Base-by-base conservation (phyloP, 2,329 filamentous ascomycete genomes). In the Mycosphaerelloides madeirae region DNA sequence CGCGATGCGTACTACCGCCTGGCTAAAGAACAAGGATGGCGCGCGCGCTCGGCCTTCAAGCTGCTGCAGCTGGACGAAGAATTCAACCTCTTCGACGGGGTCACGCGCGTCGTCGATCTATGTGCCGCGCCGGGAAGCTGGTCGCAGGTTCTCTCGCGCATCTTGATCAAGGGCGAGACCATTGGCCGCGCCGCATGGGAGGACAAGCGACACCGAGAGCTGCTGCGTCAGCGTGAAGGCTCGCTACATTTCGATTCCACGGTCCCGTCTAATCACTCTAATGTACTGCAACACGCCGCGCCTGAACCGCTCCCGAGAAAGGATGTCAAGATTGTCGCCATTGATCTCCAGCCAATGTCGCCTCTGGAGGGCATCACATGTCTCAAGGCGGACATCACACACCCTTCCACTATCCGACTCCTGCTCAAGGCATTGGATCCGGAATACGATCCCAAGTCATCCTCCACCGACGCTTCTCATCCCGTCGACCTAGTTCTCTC, bases 21-120 rank as follows among this genome's bases (percentile, higher is more conserved):
- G 7, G 93, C 93, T 14, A 98, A 98, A 71, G 93, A 98, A 68
- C 93, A 98, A 74, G 94, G 94, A 53, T 98, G 93, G 91, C 86
- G 93, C 29, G 93, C 93, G 20, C 80, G 93, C 46, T 95, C 89
- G 55, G 93, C 93, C 7, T 98, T 96, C 74, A 98, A 98, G 69
- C 80, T 98, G 18, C 81, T 98, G 11, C 93, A 98, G 68, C 81
- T 98, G 18, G 90, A 98, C 65, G 89, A 79, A 81, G 88, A 96
- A 71, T 98, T 97, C 70, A 86, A 96, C 61, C 79, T 98, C 9
- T 96, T 98, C 66, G 79, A 86, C 56, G 81, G 84, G 59, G 91
- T 97, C 37, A 91, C 87, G 2, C 80, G 93, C 29, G 93, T 98
- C 1, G 91, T 98, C 13, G 93, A 98, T 65, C 77, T 98, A 15